phyloP scores from a whole-genome alignment of 108 stramenopile species.

The Fistulifera pelliculosa region DNA sequence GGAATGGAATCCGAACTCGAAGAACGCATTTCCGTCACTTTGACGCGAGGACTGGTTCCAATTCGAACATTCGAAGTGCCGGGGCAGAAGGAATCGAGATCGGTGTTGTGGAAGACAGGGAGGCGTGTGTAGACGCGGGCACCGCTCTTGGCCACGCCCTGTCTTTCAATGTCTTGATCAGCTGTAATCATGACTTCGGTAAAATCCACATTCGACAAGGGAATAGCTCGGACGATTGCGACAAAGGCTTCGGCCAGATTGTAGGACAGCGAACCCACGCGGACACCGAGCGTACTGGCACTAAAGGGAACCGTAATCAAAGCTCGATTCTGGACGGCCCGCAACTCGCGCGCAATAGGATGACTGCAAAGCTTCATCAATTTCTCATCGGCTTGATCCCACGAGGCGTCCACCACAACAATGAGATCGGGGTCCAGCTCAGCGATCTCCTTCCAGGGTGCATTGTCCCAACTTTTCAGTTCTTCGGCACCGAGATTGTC shows the following conservation, averaged over 20 bases:
- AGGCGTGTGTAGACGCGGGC: background rate
- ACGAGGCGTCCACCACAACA: slow-evolving; percentile 11
- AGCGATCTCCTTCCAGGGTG: slow-evolving; percentile 8
- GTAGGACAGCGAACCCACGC: slow-evolving; percentile 14
- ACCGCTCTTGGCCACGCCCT: background rate
- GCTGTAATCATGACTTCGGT: background rate
- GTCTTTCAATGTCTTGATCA: background rate
- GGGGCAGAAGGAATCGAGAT: background rate
- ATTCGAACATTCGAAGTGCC: background rate
- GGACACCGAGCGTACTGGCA: slow-evolving; percentile 17
- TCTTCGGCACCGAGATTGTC: slow-evolving; percentile 12
- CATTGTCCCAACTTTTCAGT: slow-evolving; percentile 10
- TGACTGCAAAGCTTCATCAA: slow-evolving; percentile 15
- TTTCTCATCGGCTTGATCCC: slow-evolving; percentile 18
- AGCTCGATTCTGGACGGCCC: slow-evolving; percentile 14
- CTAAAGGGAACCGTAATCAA: slow-evolving; percentile 16
- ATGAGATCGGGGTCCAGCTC: slow-evolving; percentile 18
- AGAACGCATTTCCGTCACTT: too few relatives aligned
- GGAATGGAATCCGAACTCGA: too few relatives aligned
- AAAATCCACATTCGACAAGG: slow-evolving; percentile 16
- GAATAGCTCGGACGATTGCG: slow-evolving; percentile 5
- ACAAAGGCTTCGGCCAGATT: slow-evolving; percentile 22
- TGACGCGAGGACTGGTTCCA: too few relatives aligned
- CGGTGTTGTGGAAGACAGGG: background rate
- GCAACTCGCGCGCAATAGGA: slow-evolving; percentile 8